phyloP scores from a whole-genome alignment of 73 alveolate species.

The Paramecium caudatum region DNA sequence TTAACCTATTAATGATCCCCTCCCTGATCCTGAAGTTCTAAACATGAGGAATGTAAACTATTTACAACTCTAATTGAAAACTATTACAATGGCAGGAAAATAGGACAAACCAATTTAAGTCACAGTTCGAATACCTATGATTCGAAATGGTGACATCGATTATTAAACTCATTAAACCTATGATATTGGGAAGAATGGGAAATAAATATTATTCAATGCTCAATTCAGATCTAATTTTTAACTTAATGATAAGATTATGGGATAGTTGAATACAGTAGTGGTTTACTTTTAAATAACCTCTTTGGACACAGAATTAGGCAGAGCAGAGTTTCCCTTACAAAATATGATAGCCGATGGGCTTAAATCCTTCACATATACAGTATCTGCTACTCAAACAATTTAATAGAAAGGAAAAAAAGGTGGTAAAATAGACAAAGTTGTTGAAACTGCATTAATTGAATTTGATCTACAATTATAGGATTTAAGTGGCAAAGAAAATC shows the following conservation, averaged over 20 bases:
- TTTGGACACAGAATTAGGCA: slow-evolving; percentile 29
- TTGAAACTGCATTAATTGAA: not conserved
- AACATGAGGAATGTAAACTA: slow-evolving; percentile 33
- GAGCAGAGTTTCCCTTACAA: not conserved
- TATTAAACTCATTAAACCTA: slow-evolving; percentile 10
- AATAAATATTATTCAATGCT: not conserved
- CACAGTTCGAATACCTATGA: slow-evolving; percentile 13
- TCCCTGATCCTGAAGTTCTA: not conserved
- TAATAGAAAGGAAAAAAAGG: not conserved
- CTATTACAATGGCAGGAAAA: not conserved
- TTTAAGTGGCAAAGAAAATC: not conserved
- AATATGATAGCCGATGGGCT: slow-evolving; percentile 27
- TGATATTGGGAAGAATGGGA: slow-evolving; percentile 39
- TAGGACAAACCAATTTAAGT: not conserved
- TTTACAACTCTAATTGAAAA: slow-evolving; percentile 8
- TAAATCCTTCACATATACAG: not conserved
- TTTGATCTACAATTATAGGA: slow-evolving; percentile 6
- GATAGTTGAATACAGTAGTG: not conserved
- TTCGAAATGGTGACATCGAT: not conserved
- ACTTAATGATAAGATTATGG: not conserved
- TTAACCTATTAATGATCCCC: not conserved
- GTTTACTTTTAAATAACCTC: slow-evolving; percentile 2
- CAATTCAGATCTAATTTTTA: slow-evolving; percentile 49
- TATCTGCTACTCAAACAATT: not conserved
- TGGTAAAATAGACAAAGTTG: not conserved